Conservation (phyloP, 495 filamentous ascomycete species). For the Niebla homalea region DNA sequence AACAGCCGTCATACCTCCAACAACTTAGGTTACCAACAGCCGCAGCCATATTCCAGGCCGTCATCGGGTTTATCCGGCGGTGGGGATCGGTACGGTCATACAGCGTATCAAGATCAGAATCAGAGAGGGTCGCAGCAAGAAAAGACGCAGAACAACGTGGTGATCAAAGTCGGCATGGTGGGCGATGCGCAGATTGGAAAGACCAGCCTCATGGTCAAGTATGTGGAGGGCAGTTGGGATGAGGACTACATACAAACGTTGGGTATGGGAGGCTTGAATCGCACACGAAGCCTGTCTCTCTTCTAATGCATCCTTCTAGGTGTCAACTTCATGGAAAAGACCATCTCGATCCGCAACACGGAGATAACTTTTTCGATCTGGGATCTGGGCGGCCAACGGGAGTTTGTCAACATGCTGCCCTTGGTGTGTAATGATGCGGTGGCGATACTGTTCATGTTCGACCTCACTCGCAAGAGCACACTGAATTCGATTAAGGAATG, state of each 20-base stretch:
- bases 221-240: constrained; percentile 97
- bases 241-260: constrained; percentile 99
- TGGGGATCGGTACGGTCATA: constrained; percentile 27
- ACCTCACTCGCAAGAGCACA: constrained; percentile 93
- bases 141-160: constrained; percentile 64
- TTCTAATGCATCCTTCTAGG: constrained; percentile 27
- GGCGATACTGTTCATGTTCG: constrained; percentile 98
- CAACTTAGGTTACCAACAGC: constrained; percentile 29
- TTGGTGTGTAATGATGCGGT: constrained; percentile 98
- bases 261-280: constrained; percentile 35
- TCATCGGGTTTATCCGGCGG: constrained; percentile 37
- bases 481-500: constrained; percentile 98
- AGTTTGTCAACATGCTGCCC: constrained; percentile 99
- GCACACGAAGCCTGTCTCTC: not conserved
- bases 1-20: constrained; percentile 28
- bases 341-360: constrained; percentile 97
- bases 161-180: constrained; percentile 99
- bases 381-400: constrained; percentile 94
- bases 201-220: constrained; percentile 98
- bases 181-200: constrained; percentile 98
- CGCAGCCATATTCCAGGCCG: constrained; percentile 33
- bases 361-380: constrained; percentile 99
- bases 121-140: constrained; percentile 29
- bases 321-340: constrained; percentile 99
- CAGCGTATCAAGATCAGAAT: constrained; percentile 30